Conservation (phyloP, 2,329 filamentous ascomycete genomes). For the Dothidotthia symphoricarpi region DNA sequence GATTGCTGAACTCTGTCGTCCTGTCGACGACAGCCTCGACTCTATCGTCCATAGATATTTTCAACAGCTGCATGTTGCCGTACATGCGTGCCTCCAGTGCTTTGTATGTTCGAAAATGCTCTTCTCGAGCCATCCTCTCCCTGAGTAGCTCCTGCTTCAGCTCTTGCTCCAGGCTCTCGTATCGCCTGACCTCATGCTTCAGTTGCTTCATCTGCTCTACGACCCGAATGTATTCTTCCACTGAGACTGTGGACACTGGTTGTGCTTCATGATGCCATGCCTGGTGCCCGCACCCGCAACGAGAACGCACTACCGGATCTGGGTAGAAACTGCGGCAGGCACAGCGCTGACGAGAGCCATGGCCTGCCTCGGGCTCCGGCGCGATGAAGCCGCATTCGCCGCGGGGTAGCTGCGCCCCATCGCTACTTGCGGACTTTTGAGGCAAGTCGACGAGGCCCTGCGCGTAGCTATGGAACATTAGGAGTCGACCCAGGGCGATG, state of each 20-base stretch:
- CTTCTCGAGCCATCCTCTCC: constrained; percentile 35
- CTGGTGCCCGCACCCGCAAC: constrained; percentile 49
- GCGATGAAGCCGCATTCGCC: constrained; percentile 42
- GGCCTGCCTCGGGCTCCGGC: constrained; percentile 24
- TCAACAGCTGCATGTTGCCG: constrained; percentile 40
- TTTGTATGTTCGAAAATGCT: constrained; percentile 36
- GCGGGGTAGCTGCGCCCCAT: constrained; percentile 37
- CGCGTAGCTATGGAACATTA: constrained; percentile 40
- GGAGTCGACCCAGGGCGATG: constrained; percentile 29
- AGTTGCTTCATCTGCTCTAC: constrained; percentile 40
- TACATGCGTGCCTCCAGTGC: constrained; percentile 39
- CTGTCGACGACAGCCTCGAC: constrained; percentile 44
- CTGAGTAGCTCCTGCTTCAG: constrained; percentile 40
- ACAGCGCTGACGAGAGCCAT: constrained; percentile 40
- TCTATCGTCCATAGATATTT: constrained; percentile 42
- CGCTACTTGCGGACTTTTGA: constrained; percentile 25
- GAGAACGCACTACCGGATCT: constrained; percentile 38
- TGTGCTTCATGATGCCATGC: constrained; percentile 48
- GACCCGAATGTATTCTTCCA: constrained; percentile 38
- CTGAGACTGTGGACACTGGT: constrained; percentile 34
- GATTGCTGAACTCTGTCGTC: constrained; percentile 39
- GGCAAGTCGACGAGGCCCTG: constrained; percentile 31
- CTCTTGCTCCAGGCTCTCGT: constrained; percentile 37
- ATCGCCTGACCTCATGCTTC: constrained; percentile 34
- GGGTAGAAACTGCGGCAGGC: constrained; percentile 48